These are phyloP conservation scores for Funneliformis caledonium DNA, from an alignment of 371 early-diverging fungal genomes.

Conservation along the genomic window DNA sequence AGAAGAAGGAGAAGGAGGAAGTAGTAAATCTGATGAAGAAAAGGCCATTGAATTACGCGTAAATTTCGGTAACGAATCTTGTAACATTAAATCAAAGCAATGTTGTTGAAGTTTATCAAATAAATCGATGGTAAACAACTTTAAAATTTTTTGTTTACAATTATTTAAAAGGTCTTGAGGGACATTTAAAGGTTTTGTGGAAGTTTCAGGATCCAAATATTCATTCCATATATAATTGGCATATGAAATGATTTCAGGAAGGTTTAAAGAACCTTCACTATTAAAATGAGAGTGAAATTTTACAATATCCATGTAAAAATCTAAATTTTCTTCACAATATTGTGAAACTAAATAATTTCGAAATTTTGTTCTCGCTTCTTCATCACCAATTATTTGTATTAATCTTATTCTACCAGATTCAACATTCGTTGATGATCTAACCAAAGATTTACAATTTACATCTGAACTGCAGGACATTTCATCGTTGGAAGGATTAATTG, in stretches of 20 bases:
- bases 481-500: constrained; percentile 18
- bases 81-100: constrained; percentile 39
- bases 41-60: constrained; percentile 19
- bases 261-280: background rate
- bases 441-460: background rate
- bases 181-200: constrained; percentile 36
- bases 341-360: constrained; percentile 26
- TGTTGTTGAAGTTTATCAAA: constrained; percentile 41
- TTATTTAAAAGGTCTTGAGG: constrained; percentile 20
- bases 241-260: background rate
- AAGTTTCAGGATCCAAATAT: constrained; percentile 37
- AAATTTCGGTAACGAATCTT: constrained; percentile 41
- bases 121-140: background rate
- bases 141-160: constrained; percentile 29
- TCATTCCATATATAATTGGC: constrained; percentile 29
- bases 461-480: background rate
- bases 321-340: constrained; percentile 41
- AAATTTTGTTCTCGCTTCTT: constrained; percentile 27
- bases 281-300: constrained; percentile 26
- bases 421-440: background rate
- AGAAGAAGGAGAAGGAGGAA: background rate
- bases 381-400: constrained; percentile 26
- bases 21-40: background rate
- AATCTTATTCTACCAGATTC: constrained; percentile 32
- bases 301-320: constrained; percentile 35